phyloP scores from a whole-genome alignment of 306 rosid genomes.

The Cucurbita moschata region DNA sequence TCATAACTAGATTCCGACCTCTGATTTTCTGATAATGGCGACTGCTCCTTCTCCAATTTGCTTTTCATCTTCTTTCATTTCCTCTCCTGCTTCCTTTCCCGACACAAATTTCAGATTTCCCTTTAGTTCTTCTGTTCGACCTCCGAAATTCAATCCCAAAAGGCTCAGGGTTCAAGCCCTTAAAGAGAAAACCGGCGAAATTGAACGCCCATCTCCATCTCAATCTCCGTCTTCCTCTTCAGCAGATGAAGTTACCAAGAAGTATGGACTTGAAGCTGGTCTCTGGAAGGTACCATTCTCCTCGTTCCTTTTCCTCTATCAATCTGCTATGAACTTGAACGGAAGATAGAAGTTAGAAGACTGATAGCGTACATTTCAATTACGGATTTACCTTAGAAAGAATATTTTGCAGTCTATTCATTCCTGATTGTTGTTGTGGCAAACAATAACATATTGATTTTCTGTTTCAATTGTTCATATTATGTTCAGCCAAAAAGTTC shows the following conservation, averaged over 20 bases:
- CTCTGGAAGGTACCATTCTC: slow-evolving; percentile 68
- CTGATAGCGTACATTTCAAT: not conserved
- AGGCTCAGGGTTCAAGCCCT: slow-evolving; percentile 51
- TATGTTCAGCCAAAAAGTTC: not conserved
- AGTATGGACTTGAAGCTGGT: slow-evolving; percentile 90
- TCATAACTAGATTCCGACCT: slow-evolving; percentile 6
- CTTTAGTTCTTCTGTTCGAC: slow-evolving; percentile 14
- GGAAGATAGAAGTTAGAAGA: not conserved
- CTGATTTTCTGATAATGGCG: slow-evolving; percentile 22
- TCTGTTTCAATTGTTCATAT: not conserved
- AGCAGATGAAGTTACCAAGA: slow-evolving; percentile 62
- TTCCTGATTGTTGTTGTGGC: too few relatives aligned
- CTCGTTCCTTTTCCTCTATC: not conserved
- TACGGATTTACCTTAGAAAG: not conserved
- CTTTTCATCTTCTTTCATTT: slow-evolving; percentile 15
- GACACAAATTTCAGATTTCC: slow-evolving; percentile 8
- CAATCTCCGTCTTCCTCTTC: slow-evolving; percentile 17
- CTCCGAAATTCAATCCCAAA: slow-evolving; percentile 14
- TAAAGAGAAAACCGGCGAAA: slow-evolving; percentile 61
- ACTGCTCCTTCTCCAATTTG: slow-evolving; percentile 21
- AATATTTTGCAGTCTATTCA: too few relatives aligned
- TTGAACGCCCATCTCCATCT: slow-evolving; percentile 29
- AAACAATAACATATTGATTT: too few relatives aligned
- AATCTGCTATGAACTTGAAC: not conserved
- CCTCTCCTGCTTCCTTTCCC: slow-evolving; percentile 15